Base-by-base conservation (phyloP, 805 yeast species). In the Komagataella mondaviorum region DNA sequence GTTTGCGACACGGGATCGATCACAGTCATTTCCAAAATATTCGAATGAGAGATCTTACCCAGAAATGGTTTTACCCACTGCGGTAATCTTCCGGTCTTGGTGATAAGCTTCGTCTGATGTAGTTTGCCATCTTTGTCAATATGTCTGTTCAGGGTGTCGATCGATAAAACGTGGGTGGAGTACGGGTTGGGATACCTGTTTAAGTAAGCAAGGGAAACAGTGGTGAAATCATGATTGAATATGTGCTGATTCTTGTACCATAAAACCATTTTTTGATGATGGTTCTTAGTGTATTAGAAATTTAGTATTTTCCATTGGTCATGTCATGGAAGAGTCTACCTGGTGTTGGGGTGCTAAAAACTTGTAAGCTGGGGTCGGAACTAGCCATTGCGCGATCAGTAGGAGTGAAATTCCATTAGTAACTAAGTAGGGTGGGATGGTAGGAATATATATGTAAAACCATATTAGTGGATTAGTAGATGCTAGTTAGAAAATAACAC, bases 41-140 rank as follows among this genome's bases (percentile, higher is more conserved):
- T 87, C 10, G 88, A 72, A 51, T 85, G 82, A 36, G 85, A 72
- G 23, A 80, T 78, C 48, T 74, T 71, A 2, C 91, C 90, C 54
- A 89, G 64, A 51, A 88, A 77, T 3, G 91, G 91, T 57, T 75
- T 77, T 23, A 85, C 79, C 80, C 93, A 88, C 44, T 71, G 64
- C 4, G 97, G 97, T 44, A 90, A 70, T 56, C 88, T 74, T 1
- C 97, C 97, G 3, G 77, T 70, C 63, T 90, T 91, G 57, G 77
- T 77, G 47, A 90, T 80, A 45, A 90, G 69, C 56, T 91, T 75
- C 4, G 91, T 85, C 44, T 86, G 80, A 56, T 78, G 76, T 48
- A 90, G 72, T 49, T 79, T 71, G 22, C 95, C 95, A 8, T 78
- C 69, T 1, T 61, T 56, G 55, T 83, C 88, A 17, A 88, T 71